Conservation (phyloP, 257 asterid species). For the Nicotiana otophora region DNA sequence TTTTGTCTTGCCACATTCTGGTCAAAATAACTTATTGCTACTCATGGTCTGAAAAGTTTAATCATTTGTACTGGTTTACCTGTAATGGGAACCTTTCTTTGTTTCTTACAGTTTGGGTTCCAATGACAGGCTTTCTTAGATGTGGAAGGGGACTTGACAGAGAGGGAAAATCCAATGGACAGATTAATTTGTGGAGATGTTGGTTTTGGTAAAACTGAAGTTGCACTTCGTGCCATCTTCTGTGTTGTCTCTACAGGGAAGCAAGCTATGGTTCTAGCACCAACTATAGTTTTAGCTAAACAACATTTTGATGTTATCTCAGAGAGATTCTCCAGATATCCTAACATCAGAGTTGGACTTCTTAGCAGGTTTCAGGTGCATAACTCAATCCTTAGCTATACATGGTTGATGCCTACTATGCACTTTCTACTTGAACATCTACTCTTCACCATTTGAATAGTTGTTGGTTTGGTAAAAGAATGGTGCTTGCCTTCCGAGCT, state of each 20-base stretch:
- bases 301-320: constrained; percentile 91
- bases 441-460: neutral
- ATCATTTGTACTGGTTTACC: neutral
- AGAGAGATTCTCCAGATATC: constrained; percentile 70
- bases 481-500: neutral
- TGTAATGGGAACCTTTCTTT: constrained; percentile 2
- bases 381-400: constrained; percentile 3
- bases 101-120: constrained; percentile 37
- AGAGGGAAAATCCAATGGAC: constrained; percentile 93
- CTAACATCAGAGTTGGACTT: constrained; percentile 63
- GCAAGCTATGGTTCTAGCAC: constrained; percentile 96
- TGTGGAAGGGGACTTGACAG: constrained; percentile 86
- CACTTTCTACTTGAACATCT: neutral
- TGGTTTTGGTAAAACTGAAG: constrained; percentile 99
- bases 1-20: neutral
- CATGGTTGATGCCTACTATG: neutral
- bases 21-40: neutral
- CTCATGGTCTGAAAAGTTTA: neutral
- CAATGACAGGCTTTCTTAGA: constrained; percentile 79
- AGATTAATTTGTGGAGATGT: constrained; percentile 97
- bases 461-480: constrained; percentile 2
- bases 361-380: constrained; percentile 94
- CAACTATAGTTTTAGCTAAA: constrained; percentile 91
- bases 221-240: constrained; percentile 92
- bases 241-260: constrained; percentile 84